Evolutionary conservation across 768 basidiomycete genomes (phyloP), one percentile per base, ranked within the genome.

Genomic region (Suillus americanus): DNA sequence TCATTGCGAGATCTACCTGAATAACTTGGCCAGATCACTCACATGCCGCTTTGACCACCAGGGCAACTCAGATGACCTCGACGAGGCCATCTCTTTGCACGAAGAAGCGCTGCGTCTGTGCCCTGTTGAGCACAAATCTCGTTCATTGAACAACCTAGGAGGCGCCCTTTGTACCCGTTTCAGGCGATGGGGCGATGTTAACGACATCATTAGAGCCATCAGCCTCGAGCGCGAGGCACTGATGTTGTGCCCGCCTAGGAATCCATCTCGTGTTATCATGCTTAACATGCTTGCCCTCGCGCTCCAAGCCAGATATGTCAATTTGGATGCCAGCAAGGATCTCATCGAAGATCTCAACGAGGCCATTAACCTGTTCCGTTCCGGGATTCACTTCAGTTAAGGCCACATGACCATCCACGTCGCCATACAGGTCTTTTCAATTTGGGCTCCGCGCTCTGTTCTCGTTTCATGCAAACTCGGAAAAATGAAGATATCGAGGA

Each of bases 21-120:
- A 28, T 51, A 4, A 51, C 28, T 18, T 51, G 28, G 25, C 14
- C 1, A 16, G 0, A 0, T 51, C 25, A 28, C 3, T 51, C 14
- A 0, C 0, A 0, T 25, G 0, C 7, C 50, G 50, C 25, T 51
- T 51, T 25, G 0, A 16, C 10, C 25, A 51, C 3, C 50, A 28
- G 18, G 8, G 28, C 25, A 18, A 16, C 25, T 9, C 12, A 5
- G 2, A 46, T 13, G 23, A 48, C n/a, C 46, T 48, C 23, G 1
- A 23, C 2, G 50, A 51, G 16, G 25, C 16, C 16, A 51, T 51
- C 25, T 51, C 50, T 4, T 16, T 51, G 25, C 9, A 9, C 28
- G 25, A 51, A 28, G 16, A 51, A 51, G 16, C 14, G 3, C 25
- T 51, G 14, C 7, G 14, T 25, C 25, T 51, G 14, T 2, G 25